Conservation (phyloP, 2,329 filamentous ascomycete genomes). For the Scedosporium minutisporum region DNA sequence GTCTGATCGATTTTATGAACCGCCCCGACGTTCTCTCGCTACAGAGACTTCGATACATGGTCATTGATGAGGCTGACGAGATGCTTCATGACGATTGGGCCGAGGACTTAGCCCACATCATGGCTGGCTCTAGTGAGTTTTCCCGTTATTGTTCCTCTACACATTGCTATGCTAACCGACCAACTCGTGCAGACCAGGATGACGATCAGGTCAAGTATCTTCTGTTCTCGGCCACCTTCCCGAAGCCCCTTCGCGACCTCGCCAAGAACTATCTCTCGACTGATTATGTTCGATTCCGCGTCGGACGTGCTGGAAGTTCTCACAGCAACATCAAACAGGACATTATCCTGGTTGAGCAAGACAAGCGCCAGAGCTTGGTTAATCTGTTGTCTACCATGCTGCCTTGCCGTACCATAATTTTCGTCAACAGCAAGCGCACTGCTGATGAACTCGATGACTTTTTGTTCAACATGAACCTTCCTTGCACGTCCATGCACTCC, state of each 20-base stretch:
- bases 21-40: conserved; percentile 60
- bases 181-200: conserved; percentile 52
- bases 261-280: conserved; percentile 66
- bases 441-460: conserved; percentile 84
- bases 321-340: conserved; percentile 76
- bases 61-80: conserved; percentile 94
- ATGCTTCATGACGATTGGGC: conserved; percentile 76
- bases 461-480: conserved; percentile 68
- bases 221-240: conserved; percentile 94
- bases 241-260: conserved; percentile 65
- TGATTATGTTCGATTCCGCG: conserved; percentile 69
- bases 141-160: background rate
- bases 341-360: conserved; percentile 55
- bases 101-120: conserved; percentile 62
- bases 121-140: conserved; percentile 67
- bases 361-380: conserved; percentile 62
- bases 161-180: background rate
- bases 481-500: conserved; percentile 78
- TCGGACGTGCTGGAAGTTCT: conserved; percentile 77
- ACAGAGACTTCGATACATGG: conserved; percentile 64
- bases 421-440: conserved; percentile 70
- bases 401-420: conserved; percentile 75
- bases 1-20: conserved; percentile 74
- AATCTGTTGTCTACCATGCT: conserved; percentile 62
- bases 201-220: conserved; percentile 60